Conservation (phyloP, 371 early-diverging fungal genomes). For the Mortierella sp. region DNA sequence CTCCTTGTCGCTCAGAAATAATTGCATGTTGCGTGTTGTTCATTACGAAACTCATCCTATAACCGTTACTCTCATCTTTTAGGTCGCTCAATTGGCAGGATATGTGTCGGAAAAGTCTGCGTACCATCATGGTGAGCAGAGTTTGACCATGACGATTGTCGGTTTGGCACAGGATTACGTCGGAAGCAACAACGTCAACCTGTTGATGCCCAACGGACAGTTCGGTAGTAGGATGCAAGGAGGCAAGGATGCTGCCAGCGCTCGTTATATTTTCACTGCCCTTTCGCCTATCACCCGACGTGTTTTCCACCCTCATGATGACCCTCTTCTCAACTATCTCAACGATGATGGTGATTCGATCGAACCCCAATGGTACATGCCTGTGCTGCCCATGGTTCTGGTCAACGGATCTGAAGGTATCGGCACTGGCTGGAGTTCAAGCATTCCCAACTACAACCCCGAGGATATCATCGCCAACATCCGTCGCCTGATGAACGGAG, state of each 20-base stretch:
- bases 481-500: constrained; percentile 84
- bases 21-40: not conserved
- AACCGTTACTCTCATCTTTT: not conserved
- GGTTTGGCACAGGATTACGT: constrained; percentile 99
- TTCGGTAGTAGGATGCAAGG: constrained; percentile 98
- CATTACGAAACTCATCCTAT: not conserved
- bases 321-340: constrained; percentile 89
- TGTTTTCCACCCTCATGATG: constrained; percentile 93
- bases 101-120: constrained; percentile 96
- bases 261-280: constrained; percentile 98
- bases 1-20: not conserved
- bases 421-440: constrained; percentile 97
- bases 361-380: constrained; percentile 99
- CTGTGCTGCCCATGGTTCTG: constrained; percentile 97
- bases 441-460: constrained; percentile 92
- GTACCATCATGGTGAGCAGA: constrained; percentile 99
- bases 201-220: constrained; percentile 95
- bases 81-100: constrained; percentile 94
- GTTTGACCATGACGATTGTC: constrained; percentile 94
- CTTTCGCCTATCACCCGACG: constrained; percentile 86
- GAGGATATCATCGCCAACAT: constrained; percentile 95
- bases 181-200: constrained; percentile 98
- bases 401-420: constrained; percentile 99
- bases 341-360: constrained; percentile 96
- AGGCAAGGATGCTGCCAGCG: constrained; percentile 98